These are phyloP conservation scores for Botryotinia convoluta DNA, from an alignment of 2,329 filamentous ascomycete genomes.

Conservation along the genomic window DNA sequence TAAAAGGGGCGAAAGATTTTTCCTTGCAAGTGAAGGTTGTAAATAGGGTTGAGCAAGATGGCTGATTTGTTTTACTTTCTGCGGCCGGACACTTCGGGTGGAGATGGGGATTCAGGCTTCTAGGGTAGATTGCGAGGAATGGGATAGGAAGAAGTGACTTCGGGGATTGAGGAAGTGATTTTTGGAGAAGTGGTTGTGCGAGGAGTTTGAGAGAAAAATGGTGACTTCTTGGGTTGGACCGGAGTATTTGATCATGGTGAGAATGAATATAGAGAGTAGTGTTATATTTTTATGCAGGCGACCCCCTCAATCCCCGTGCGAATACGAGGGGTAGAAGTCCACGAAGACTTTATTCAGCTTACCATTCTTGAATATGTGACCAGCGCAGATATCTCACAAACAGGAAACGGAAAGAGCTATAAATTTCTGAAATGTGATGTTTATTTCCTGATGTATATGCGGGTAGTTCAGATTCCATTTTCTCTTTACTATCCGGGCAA, in stretches of 20 bases:
- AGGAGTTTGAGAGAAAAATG: no score
- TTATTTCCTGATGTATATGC: neutral
- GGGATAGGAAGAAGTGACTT: neutral
- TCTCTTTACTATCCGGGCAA: neutral
- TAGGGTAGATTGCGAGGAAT: neutral
- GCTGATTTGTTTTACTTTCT: neutral
- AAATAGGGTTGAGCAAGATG: neutral
- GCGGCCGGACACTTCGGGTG: conserved; percentile 16
- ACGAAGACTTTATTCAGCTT: neutral
- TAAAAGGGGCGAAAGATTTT: neutral
- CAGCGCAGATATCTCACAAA: neutral
- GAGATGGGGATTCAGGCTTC: neutral
- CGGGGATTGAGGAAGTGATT: neutral
- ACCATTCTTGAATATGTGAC: neutral
- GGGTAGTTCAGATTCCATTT: neutral
- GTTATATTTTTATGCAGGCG: no score
- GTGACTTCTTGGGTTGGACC: no score
- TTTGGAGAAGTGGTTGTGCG: conserved; percentile 1
- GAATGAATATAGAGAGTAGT: no score
- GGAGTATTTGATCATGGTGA: no score
- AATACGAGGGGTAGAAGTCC: no score
- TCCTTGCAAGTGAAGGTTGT: conserved; percentile 35
- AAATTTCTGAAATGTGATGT: neutral
- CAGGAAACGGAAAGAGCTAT: neutral
- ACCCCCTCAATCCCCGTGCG: no score